Evolutionary conservation across 768 basidiomycete species (phyloP), one percentile per base, ranked within the genome.

Genomic region (Mycena vulgaris): DNA sequence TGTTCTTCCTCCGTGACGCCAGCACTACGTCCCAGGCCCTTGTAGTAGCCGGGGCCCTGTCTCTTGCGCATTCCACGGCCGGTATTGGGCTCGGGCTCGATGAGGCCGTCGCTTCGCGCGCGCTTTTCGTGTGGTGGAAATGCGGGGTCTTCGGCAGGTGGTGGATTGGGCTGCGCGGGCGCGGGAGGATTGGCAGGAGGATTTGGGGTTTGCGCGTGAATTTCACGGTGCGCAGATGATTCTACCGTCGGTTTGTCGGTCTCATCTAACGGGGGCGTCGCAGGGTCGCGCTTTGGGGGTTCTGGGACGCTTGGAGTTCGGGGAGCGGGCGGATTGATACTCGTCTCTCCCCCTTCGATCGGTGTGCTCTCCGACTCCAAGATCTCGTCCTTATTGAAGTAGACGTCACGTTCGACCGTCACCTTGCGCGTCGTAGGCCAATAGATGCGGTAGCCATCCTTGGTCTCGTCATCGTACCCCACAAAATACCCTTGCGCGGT

Each of bases 321-420:
- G 52, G 67, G 31, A 62, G 53, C 45, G 28, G 67, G 67, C 30
- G 67, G 60, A 57, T 5, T 68, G 67, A 57, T 37, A 2, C 16
- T 35, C 21, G 7, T 66, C 56, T 72, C 77, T 77, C 77, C 77
- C 77, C 76, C 77, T 74, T 80, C 79, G 75, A 80, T 76, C 68
- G 66, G 69, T 47, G 72, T 68, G 51, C 40, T 73, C 45, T 75
- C 74, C 23, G 66, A 74, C 57, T 63, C 62, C 28, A 74, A 39
- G 1, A 57, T 56, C 17, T 75, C 72, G n/a, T 75, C 48, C 45
- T 70, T 69, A 55, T 77, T 72, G 63, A 77, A 76, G n/a, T 63
- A 51, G 19, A 78, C 66, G 63, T 81, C 75, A 28, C 73, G 35
- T 56, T 82, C 80, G 35, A 79, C 69, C 16, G 75, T 75, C 2